Evolutionary conservation across 441 rosid species (phyloP).

Genomic region (Euphorbia corollata): DNA sequence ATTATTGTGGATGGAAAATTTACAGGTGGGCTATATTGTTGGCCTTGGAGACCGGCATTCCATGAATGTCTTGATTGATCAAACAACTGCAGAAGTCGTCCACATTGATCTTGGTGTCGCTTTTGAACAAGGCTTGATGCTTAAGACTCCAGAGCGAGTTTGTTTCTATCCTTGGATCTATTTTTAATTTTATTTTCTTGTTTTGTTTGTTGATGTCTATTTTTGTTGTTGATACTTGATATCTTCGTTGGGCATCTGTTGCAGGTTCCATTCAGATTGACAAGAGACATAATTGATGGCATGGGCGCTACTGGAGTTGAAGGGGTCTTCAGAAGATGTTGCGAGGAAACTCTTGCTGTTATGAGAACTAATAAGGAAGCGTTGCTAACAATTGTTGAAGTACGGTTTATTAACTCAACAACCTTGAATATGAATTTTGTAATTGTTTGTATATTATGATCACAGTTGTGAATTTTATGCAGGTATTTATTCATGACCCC

Average conservation of each 20-base stretch:
- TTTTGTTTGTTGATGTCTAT: slow-evolving; percentile 2
- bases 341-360: slow-evolving; percentile 89
- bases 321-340: slow-evolving; percentile 94
- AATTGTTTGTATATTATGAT: slow-evolving; percentile 8
- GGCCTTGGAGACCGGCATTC: slow-evolving; percentile 99
- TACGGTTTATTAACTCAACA: slow-evolving; percentile 26
- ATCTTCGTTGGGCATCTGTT: slow-evolving; percentile 14
- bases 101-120: slow-evolving; percentile 99
- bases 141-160: slow-evolving; percentile 95
- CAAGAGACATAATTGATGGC: slow-evolving; percentile 90
- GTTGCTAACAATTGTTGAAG: slow-evolving; percentile 85
- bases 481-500: slow-evolving; percentile 99
- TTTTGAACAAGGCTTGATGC: slow-evolving; percentile 98
- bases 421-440: not conserved
- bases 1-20: slow-evolving; percentile 12
- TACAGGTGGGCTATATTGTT: slow-evolving; percentile 94
- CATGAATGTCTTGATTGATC: slow-evolving; percentile 88
- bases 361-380: slow-evolving; percentile 99
- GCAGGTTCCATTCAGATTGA: slow-evolving; percentile 95
- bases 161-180: slow-evolving; percentile 18
- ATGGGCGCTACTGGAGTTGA: slow-evolving; percentile 98
- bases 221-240: slow-evolving; percentile 15
- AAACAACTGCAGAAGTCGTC: slow-evolving; percentile 95
- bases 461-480: slow-evolving; percentile 27
- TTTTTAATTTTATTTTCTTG: slow-evolving; percentile 14